These are phyloP conservation scores for Trichoderma cornu-damae DNA, from an alignment of 2,329 filamentous ascomycete genomes.

Conservation along the genomic window DNA sequence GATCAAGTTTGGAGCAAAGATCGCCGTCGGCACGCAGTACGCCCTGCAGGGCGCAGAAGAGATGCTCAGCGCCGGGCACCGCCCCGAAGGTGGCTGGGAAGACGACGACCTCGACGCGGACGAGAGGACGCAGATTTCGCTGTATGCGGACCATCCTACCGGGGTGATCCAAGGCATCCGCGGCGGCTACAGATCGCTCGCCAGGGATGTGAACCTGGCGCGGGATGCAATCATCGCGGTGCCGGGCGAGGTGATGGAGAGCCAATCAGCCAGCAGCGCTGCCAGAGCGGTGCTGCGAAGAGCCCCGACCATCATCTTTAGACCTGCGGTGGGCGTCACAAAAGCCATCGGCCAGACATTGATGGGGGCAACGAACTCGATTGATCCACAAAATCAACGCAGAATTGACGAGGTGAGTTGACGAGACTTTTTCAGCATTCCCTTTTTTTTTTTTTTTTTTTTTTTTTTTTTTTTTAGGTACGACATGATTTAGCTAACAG, in stretches of 20 bases:
- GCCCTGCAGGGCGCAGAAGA: slow-evolving; percentile 84
- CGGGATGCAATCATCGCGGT: slow-evolving; percentile 92
- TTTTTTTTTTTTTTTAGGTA: no score
- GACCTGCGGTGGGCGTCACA: slow-evolving; percentile 84
- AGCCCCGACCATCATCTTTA: slow-evolving; percentile 87
- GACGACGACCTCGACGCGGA: slow-evolving; percentile 61
- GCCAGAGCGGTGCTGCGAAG: slow-evolving; percentile 72
- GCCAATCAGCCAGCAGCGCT: slow-evolving; percentile 71
- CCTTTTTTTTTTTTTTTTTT: no score
- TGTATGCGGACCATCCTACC: slow-evolving; percentile 91
- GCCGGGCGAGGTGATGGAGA: slow-evolving; percentile 85
- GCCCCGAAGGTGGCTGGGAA: slow-evolving; percentile 45
- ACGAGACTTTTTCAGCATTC: no score
- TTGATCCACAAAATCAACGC: slow-evolving; percentile 77
- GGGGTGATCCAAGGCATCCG: slow-evolving; percentile 81
- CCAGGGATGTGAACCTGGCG: slow-evolving; percentile 80
- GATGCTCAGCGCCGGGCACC: slow-evolving; percentile 53
- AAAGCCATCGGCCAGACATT: slow-evolving; percentile 86
- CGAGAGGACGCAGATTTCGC: slow-evolving; percentile 72
- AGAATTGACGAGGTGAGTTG: slow-evolving; percentile 87
- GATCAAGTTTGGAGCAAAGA: slow-evolving; percentile 88
- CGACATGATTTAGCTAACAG: slow-evolving; percentile 8
- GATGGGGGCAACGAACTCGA: slow-evolving; percentile 83
- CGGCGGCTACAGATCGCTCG: slow-evolving; percentile 74
- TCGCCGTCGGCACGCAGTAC: slow-evolving; percentile 93